phyloP scores from a whole-genome alignment of 495 filamentous ascomycete genomes.

The Aspergillus incahuasiensis region DNA sequence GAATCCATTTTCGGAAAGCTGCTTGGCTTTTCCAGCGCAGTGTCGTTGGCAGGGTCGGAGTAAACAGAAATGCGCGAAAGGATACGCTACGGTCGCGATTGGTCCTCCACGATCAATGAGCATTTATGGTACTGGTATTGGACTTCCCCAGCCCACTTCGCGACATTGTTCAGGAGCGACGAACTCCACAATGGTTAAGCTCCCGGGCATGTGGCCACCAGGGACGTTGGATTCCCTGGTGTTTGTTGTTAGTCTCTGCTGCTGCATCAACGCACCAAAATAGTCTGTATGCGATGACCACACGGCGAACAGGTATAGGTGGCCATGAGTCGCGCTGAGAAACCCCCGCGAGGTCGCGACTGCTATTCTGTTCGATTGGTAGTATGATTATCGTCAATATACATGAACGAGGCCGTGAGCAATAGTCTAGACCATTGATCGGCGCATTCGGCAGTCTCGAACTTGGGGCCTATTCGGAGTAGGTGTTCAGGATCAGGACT shows the following conservation, averaged over 20 bases:
- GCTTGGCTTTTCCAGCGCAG: constrained; percentile 8
- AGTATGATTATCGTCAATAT: neutral
- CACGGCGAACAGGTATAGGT: constrained; percentile 1
- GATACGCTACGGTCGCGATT: constrained; percentile 7
- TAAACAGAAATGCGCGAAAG: neutral
- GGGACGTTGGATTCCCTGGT: constrained; percentile 3
- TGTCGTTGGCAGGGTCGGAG: constrained; percentile 4
- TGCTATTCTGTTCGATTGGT: neutral
- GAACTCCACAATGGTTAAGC: neutral
- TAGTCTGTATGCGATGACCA: constrained; percentile 7
- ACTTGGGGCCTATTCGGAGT: too few species aligned
- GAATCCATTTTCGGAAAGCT: constrained; percentile 10
- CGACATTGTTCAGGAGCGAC: neutral
- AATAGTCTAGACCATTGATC: constrained; percentile 10
- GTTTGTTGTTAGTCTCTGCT: neutral
- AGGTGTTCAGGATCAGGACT: too few species aligned
- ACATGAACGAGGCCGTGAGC: neutral
- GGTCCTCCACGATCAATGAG: neutral
- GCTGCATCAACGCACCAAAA: constrained; percentile 6
- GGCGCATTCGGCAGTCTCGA: neutral
- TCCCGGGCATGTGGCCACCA: neutral
- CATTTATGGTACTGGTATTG: constrained; percentile 5
- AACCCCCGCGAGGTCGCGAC: neutral
- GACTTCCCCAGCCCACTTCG: neutral
- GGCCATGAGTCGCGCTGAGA: neutral